Evolutionary conservation across 305 asterid genomes (phyloP), one percentile per base, ranked within the genome.

Genomic region (Solanum hybrid): DNA sequence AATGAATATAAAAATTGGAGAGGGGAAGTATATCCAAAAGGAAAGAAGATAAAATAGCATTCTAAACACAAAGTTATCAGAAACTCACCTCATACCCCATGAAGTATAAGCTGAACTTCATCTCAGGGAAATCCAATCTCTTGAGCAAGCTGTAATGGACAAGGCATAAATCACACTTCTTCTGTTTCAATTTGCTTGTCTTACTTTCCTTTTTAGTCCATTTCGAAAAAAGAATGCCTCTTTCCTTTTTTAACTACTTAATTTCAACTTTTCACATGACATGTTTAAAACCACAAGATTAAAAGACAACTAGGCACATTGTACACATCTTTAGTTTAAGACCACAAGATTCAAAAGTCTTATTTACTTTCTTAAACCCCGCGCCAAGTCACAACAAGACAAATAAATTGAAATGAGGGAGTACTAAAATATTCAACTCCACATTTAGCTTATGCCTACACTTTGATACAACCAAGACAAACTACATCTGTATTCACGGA

Each of bases 81-180:
- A 86, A 32, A 78, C 75, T 86, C 78, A 96, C 99, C 99, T 95
- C 99, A 72, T 94, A 95, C 84, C 99, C 99, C 94, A 97, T 27
- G 91, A 97, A 95, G 90, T 96, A 96, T 79, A 95, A 91, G 71
- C 95, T 92, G 89, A 95, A 95, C 92, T 95, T 95, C 94, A 95
- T 56, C 90, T 95, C 98, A n/a, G 94, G 93, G 91, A 95, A 95
- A 93, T 97, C 99, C 93, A 96, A 90, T 91, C 98, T 95, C 90
- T 97, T 97, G 75, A 96, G 96, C 96, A 97, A 93, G 90, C 99
- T 97, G 94, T 24, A 89, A 86, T 37, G 29, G 88, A 22, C 77
- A 60, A 84, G 51, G 32, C 27, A 85, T 22, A 7, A 85, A 85
- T 60, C 88, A 85, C 34, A 31, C 51, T 22, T 4, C 72, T 60